Evolutionary conservation across 2,329 filamentous ascomycete species (phyloP).

Genomic region (Claviceps monticola): DNA sequence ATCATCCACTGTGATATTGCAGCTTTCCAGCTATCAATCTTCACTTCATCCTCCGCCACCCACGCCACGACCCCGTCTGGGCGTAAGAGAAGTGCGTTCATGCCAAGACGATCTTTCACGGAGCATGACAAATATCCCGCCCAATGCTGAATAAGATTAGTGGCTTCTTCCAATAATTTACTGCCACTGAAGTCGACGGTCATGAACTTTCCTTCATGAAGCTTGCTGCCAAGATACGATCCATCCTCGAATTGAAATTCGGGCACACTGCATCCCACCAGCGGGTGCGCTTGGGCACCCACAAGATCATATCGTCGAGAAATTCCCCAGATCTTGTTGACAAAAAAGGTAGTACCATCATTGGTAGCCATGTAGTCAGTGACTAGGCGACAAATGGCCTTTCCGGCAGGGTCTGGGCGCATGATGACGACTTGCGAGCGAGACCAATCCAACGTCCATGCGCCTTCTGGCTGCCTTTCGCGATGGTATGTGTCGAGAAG

Average conservation of each 20-base stretch:
- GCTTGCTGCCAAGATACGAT: slow-evolving; percentile 16
- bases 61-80: neutral
- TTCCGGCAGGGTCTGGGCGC: slow-evolving; percentile 13
- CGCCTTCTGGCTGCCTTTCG: slow-evolving; percentile 31
- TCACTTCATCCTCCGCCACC: neutral
- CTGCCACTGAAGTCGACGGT: neutral
- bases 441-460: slow-evolving; percentile 22
- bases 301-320: slow-evolving; percentile 17
- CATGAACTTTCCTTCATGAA: slow-evolving; percentile 9
- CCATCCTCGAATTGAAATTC: slow-evolving; percentile 18
- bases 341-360: slow-evolving; percentile 17
- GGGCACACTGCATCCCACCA: slow-evolving; percentile 22
- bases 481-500: slow-evolving; percentile 33
- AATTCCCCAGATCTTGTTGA: slow-evolving; percentile 21
- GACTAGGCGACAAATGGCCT: slow-evolving; percentile 12
- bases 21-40: neutral
- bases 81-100: neutral
- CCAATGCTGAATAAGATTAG: neutral
- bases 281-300: slow-evolving; percentile 12
- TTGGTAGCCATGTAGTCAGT: slow-evolving; percentile 14
- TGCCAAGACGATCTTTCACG: neutral
- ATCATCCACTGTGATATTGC: neutral
- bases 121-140: neutral
- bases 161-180: neutral
- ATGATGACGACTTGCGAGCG: slow-evolving; percentile 21